phyloP scores from a whole-genome alignment of 306 rosid species.

The Oxytropis ochrocephala region DNA sequence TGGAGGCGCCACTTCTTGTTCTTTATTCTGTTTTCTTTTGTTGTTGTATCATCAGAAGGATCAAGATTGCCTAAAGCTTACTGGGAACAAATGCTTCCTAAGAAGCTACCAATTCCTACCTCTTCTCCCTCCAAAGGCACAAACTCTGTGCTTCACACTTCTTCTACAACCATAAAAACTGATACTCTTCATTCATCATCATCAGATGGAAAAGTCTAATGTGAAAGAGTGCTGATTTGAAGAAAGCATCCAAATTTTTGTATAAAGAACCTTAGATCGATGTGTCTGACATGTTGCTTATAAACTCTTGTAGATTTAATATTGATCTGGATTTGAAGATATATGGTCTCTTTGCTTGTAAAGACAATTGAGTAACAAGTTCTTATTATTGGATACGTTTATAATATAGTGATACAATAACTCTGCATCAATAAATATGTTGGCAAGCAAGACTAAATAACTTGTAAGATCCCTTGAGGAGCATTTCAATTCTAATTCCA shows the following conservation, averaged over 20 bases:
- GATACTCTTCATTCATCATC: slow-evolving; percentile 25
- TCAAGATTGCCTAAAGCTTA: slow-evolving; percentile 51
- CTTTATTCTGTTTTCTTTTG: slow-evolving; percentile 38
- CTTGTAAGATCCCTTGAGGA: neutral
- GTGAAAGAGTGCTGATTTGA: slow-evolving; percentile 14
- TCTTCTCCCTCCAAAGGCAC: slow-evolving; percentile 89
- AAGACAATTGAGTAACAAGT: slow-evolving; percentile 32
- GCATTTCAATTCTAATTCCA: slow-evolving; percentile 13
- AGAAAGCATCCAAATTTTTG: slow-evolving; percentile 19
- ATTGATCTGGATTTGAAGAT: slow-evolving; percentile 22
- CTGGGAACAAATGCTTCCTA: slow-evolving; percentile 87
- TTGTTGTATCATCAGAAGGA: slow-evolving; percentile 56
- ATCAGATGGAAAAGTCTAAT: slow-evolving; percentile 64
- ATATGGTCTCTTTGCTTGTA: slow-evolving; percentile 31
- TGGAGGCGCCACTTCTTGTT: slow-evolving; percentile 49
- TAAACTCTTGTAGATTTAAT: slow-evolving; percentile 31
- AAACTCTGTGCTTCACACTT: slow-evolving; percentile 35
- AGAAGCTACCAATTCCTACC: slow-evolving; percentile 80
- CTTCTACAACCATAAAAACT: slow-evolving; percentile 33
- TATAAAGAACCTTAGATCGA: neutral
- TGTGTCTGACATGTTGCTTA: slow-evolving; percentile 12
- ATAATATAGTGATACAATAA: neutral
- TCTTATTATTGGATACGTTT: slow-evolving; percentile 15
- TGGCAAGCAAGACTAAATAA: slow-evolving; percentile 10
- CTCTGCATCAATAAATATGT: slow-evolving; percentile 17